A percentile compares a stretch with the other conserved stretches of the same genome.
phyloP scores from a whole-genome alignment of 768 basidiomycete genomes.

The Tylopilus balloui region DNA sequence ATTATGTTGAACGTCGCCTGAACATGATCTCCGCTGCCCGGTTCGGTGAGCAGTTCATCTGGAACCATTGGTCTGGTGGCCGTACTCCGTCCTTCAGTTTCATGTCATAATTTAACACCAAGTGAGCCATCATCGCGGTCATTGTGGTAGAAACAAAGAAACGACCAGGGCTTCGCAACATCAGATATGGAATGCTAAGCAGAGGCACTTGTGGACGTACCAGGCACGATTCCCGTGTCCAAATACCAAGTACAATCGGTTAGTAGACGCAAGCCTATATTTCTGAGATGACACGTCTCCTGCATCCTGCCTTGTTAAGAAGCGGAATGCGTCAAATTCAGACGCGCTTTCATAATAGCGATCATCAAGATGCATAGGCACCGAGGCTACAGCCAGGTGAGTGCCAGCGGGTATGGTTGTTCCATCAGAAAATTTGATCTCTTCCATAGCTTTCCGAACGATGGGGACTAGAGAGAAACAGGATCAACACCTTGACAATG shows the following conservation, averaged over 20 bases:
- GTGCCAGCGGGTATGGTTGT: slow-evolving; percentile 38
- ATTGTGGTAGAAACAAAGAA: slow-evolving; percentile 39
- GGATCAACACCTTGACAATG: slow-evolving; percentile 2
- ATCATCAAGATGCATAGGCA: slow-evolving; percentile 38
- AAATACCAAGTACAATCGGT: slow-evolving; percentile 33
- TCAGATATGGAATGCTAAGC: slow-evolving; percentile 4
- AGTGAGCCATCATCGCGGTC: slow-evolving; percentile 39
- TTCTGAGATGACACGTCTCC: slow-evolving; percentile 22
- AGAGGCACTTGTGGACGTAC: slow-evolving; percentile 20
- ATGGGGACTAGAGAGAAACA: slow-evolving; percentile 24
- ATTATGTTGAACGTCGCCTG: slow-evolving; percentile 24
- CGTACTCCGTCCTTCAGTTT: slow-evolving; percentile 33
- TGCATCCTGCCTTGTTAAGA: slow-evolving; percentile 26
- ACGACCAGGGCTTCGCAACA: slow-evolving; percentile 35
- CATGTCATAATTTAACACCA: slow-evolving; percentile 40
- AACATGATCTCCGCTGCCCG: slow-evolving; percentile 36
- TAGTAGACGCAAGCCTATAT: slow-evolving; percentile 30
- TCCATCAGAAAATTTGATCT: slow-evolving; percentile 33
- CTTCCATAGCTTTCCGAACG: slow-evolving; percentile 33
- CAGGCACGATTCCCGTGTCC: slow-evolving; percentile 34
- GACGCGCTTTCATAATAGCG: slow-evolving; percentile 40
- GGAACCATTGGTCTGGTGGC: slow-evolving; percentile 34
- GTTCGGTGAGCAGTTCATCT: slow-evolving; percentile 36
- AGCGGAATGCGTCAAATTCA: slow-evolving; percentile 41
- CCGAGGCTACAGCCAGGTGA: slow-evolving; percentile 30